A percentile compares a stretch with the other conserved stretches of the same genome.
Evolutionary conservation across 1,139 yeast species (phyloP).

Genomic region (Saccharomyces hybrid): DNA sequence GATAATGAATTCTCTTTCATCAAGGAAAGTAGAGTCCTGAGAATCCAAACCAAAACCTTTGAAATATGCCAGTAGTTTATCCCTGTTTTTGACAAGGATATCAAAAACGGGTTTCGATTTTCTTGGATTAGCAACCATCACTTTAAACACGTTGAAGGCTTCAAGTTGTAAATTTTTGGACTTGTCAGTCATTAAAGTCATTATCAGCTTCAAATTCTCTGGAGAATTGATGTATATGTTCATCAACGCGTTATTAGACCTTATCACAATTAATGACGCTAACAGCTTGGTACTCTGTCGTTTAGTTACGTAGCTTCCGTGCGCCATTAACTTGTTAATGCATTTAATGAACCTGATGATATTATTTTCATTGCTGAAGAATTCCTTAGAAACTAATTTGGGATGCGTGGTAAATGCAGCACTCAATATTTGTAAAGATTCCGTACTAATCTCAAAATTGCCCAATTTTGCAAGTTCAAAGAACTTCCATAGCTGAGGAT

Average conservation of each 20-base stretch:
- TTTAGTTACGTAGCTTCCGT: slow-evolving; percentile 82
- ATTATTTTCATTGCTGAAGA: slow-evolving; percentile 45
- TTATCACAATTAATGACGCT: slow-evolving; percentile 65
- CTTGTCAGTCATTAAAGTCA: slow-evolving; percentile 81
- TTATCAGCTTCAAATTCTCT: slow-evolving; percentile 72
- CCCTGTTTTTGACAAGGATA: slow-evolving; percentile 74
- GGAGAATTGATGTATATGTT: slow-evolving; percentile 72
- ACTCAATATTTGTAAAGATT: slow-evolving; percentile 69
- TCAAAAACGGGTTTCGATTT: slow-evolving; percentile 75
- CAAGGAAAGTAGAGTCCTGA: slow-evolving; percentile 60
- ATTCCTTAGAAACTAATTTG: slow-evolving; percentile 54
- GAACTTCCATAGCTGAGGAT: slow-evolving; percentile 68
- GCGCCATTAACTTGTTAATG: slow-evolving; percentile 63
- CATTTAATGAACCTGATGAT: slow-evolving; percentile 48
- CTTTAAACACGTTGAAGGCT: slow-evolving; percentile 88
- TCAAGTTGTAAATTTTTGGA: slow-evolving; percentile 84
- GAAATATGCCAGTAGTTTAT: slow-evolving; percentile 63
- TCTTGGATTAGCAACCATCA: slow-evolving; percentile 89
- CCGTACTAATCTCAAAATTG: slow-evolving; percentile 85
- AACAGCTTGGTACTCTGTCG: slow-evolving; percentile 81
- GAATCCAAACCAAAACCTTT: slow-evolving; percentile 54
- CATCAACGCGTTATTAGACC: slow-evolving; percentile 67
- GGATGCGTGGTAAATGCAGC: slow-evolving; percentile 67
- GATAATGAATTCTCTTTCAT: slow-evolving; percentile 75
- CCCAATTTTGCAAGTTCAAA: slow-evolving; percentile 70